A percentile compares a stretch with the other conserved stretches of the same genome.
Evolutionary conservation across 1,284 basidiomycete genomes (phyloP).

Genomic region (Ceratobasidium sp.): DNA sequence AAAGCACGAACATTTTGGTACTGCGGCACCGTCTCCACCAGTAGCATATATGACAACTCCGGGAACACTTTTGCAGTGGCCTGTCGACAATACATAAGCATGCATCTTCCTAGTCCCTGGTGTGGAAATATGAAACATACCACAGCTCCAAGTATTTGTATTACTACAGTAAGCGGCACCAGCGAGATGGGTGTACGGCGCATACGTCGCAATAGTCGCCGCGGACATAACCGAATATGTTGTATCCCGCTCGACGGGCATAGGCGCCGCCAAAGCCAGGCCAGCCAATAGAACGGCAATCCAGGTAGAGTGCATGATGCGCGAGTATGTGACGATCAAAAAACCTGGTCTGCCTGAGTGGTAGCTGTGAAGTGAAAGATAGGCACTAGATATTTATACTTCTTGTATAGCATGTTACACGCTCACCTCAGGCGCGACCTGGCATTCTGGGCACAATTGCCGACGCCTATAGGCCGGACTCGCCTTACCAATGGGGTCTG

Average conservation of each 20-base stretch:
- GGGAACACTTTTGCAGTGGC: conserved; percentile 35
- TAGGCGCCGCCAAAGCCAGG: conserved; percentile 27
- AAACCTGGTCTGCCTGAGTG: not conserved
- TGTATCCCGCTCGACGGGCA: conserved; percentile 26
- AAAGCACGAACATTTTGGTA: conserved; percentile 38
- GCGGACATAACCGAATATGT: conserved; percentile 30
- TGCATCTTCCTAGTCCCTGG: not conserved
- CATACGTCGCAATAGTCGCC: conserved; percentile 26
- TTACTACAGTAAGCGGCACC: conserved; percentile 35
- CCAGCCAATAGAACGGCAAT: conserved; percentile 13
- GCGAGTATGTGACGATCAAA: not conserved
- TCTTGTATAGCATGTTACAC: no score
- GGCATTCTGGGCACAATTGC: no score
- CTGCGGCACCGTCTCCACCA: conserved; percentile 46
- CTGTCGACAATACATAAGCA: not conserved
- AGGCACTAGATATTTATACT: no score
- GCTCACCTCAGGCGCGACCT: no score
- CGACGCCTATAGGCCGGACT: no score
- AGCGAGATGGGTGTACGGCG: conserved; percentile 27
- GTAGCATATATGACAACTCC: conserved; percentile 46
- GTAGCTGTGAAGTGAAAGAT: no score
- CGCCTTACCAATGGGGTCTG: no score
- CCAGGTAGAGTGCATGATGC: conserved; percentile 24
- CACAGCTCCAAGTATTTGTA: conserved; percentile 28
- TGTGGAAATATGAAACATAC: conserved; percentile 10